Evolutionary conservation across 306 rosid species (phyloP), one percentile per base, ranked within the genome.

Genomic region (Oemleria cerasiformis): DNA sequence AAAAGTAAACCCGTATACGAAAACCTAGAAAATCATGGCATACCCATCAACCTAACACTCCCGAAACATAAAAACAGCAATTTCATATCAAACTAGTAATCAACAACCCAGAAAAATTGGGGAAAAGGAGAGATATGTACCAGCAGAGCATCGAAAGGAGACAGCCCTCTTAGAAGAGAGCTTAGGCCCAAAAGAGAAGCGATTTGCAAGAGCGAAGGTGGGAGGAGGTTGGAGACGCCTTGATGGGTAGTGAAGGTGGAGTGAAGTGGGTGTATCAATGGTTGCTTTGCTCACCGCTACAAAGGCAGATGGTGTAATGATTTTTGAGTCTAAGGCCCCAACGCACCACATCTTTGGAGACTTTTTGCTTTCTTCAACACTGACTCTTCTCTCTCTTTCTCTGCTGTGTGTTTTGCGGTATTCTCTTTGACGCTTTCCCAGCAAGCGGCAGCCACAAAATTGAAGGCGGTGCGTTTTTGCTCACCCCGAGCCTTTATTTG

Each of bases 91-190:
- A 25, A 39, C 12, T 11, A 36, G 8, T 25, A 64, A 3, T 12
- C 56, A 66, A 20, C 13, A 41, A 70, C 39, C 30, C 9, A 8
- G 19, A 0, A 17, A 7, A 23, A 19, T 2, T 36, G 63, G 42
- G 45, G 19, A 41, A 45, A 66, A 2, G 20, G 17, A 9, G 39
- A 58, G 25, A 6, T 48, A 0, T 16, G 68, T 80, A 94, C 98
- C 96, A 2, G 98, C 84, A 71, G 80, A 79, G 80, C 98, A 94
- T 19, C 88, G 92, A 80, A 79, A 42, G 61, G 86, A 45, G 49
- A 75, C 45, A 48, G 60, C 57, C 59, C 73, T 75, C 17, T 43
- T 39, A 58, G 83, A 55, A 25, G 72, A 74, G 34, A 79, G 79
- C 30, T 68, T 72, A 62, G 76, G 58, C 39, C 80, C 73, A 81